A percentile compares a stretch with the other conserved stretches of the same genome.
These are phyloP conservation scores for Beauveria varroae DNA, from an alignment of 2,329 filamentous ascomycete species.

Conservation along the genomic window DNA sequence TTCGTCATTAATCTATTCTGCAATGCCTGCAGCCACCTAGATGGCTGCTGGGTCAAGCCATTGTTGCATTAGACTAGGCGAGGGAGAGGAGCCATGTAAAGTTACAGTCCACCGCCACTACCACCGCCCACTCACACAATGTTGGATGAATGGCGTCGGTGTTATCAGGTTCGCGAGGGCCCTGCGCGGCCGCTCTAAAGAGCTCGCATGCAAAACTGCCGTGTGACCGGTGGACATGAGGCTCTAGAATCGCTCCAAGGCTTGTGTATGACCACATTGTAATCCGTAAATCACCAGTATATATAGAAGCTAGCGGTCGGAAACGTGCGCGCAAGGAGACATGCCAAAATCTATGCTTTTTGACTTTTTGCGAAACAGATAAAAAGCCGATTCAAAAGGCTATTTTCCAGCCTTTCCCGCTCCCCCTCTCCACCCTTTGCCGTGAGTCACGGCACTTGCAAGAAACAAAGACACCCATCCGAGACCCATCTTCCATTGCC, in stretches of 20 bases:
- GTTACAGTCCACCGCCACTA: neutral
- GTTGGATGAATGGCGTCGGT: neutral
- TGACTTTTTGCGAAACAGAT: neutral
- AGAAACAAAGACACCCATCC: conserved; percentile 1
- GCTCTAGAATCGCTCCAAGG: neutral
- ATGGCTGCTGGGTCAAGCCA: neutral
- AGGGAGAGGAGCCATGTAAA: neutral
- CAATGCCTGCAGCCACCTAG: neutral
- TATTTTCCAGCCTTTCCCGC: conserved; percentile 9
- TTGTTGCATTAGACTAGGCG: neutral
- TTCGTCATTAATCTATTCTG: neutral
- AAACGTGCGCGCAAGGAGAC: neutral
- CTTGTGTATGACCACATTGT: neutral
- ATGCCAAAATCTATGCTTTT: neutral
- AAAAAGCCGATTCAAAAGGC: neutral
- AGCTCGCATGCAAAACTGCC: conserved; percentile 6
- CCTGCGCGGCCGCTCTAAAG: neutral
- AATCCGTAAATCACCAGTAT: neutral
- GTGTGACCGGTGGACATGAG: conserved; percentile 4
- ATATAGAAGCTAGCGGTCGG: neutral
- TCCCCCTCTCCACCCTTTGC: conserved; percentile 9
- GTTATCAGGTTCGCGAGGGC: neutral
- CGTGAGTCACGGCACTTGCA: conserved; percentile 9
- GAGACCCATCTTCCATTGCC: conserved; percentile 6
- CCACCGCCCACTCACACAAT: conserved; percentile 2